Conservation (phyloP, 1,139 yeast genomes). For the Suhomyces kunorum region DNA sequence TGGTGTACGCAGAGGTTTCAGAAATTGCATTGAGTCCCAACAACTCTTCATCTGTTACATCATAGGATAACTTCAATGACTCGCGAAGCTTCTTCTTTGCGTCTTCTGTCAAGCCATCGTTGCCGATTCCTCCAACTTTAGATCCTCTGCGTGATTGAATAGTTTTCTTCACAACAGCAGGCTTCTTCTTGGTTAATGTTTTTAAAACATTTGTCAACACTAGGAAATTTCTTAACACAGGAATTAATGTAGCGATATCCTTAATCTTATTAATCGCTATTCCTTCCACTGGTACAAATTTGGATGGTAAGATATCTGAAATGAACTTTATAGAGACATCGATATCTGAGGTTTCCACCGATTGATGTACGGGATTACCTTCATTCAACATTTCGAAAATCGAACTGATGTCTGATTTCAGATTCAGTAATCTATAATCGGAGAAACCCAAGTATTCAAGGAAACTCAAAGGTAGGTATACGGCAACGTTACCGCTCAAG, state of each 20-base stretch:
- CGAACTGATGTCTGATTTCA: conserved; percentile 7
- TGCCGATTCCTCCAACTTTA: conserved; percentile 6
- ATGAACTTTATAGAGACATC: conserved; percentile 8
- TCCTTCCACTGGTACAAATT: conserved; percentile 24
- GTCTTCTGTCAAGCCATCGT: conserved; percentile 22
- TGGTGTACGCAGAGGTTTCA: conserved; percentile 23
- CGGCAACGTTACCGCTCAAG: conserved; percentile 26
- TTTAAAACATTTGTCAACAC: conserved; percentile 27
- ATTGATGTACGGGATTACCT: conserved; percentile 18
- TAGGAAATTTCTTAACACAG: conserved; percentile 35
- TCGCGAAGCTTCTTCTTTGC: conserved; percentile 35
- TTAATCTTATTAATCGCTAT: conserved; percentile 25
- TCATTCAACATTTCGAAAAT: conserved; percentile 23
- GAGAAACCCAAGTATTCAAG: conserved; percentile 33
- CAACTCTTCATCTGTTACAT: conserved; percentile 44
- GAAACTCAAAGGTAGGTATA: conserved; percentile 30
- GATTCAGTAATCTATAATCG: conserved; percentile 13
- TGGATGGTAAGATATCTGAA: conserved; percentile 12
- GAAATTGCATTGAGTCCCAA: conserved; percentile 37
- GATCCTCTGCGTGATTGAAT: conserved; percentile 14
- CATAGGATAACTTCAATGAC: conserved; percentile 38
- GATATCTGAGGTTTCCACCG: background rate
- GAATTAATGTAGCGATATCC: conserved; percentile 30
- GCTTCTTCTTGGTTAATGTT: conserved; percentile 4
- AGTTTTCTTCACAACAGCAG: background rate